Evolutionary conservation across 176 grass and related monocot species (phyloP).

Genomic region (Metroxylon sagu): DNA sequence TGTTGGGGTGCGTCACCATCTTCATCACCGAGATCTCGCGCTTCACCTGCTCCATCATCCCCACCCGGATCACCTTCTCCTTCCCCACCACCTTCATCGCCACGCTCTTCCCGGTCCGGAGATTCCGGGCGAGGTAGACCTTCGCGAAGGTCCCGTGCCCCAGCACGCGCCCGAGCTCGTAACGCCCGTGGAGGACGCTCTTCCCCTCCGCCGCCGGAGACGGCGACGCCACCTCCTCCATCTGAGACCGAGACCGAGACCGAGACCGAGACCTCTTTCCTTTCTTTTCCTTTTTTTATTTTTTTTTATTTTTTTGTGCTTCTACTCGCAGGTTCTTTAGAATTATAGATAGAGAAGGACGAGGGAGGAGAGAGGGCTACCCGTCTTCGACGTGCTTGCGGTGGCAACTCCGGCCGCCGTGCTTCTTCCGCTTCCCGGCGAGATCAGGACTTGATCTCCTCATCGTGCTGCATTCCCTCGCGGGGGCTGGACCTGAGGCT

Average conservation of each 20-base stretch:
- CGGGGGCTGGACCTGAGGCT: no score
- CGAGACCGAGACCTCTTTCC: no score
- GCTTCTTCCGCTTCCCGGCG: slow-evolving; percentile 39
- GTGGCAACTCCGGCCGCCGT: slow-evolving; percentile 64
- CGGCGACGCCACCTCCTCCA: slow-evolving; percentile 13
- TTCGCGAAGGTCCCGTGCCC: slow-evolving; percentile 37
- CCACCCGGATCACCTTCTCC: slow-evolving; percentile 40
- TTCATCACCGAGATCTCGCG: slow-evolving; percentile 54
- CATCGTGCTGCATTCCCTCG: slow-evolving; percentile 57
- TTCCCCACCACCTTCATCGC: slow-evolving; percentile 48
- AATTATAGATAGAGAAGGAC: background rate
- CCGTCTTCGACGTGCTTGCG: slow-evolving; percentile 80
- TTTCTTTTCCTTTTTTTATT: no score
- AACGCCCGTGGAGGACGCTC: slow-evolving; percentile 29
- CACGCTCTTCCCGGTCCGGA: slow-evolving; percentile 26
- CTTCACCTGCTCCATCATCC: slow-evolving; percentile 54
- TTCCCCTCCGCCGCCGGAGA: slow-evolving; percentile 8
- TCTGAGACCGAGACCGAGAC: background rate
- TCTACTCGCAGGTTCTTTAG: no score
- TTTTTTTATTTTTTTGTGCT: no score
- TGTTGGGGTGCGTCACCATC: slow-evolving; percentile 40
- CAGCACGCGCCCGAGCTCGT: slow-evolving; percentile 47
- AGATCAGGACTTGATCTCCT: slow-evolving; percentile 54
- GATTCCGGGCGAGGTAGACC: slow-evolving; percentile 36
- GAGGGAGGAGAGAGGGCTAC: slow-evolving; percentile 19